These are phyloP conservation scores for Diaporthe destruens DNA, from an alignment of 2,329 filamentous ascomycete genomes.

Conservation along the genomic window DNA sequence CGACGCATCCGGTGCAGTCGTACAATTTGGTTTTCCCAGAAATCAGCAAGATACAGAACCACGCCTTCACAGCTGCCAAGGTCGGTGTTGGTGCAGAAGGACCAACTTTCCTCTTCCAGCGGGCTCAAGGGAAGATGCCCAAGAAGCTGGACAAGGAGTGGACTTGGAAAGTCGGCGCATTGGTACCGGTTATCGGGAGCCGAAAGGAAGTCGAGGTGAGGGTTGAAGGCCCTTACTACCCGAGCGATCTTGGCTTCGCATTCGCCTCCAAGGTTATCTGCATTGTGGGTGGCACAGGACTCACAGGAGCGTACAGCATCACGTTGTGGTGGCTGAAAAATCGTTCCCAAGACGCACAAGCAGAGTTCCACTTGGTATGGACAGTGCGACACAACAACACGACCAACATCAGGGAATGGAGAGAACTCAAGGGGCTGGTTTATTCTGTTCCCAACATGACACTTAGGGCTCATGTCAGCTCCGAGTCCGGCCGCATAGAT, in stretches of 20 bases:
- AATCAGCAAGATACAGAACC: constrained; percentile 40
- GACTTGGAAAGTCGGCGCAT: constrained; percentile 9
- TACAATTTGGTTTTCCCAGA: constrained; percentile 38
- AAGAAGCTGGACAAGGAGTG: constrained; percentile 39
- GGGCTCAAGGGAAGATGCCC: constrained; percentile 26
- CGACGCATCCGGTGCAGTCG: constrained; percentile 24
- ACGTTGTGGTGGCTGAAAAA: constrained; percentile 29
- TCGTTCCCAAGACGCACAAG: background rate
- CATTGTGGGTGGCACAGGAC: constrained; percentile 28
- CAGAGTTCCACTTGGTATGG: constrained; percentile 26
- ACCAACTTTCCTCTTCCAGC: constrained; percentile 37
- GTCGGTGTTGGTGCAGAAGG: background rate
- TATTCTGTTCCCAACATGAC: constrained; percentile 10
- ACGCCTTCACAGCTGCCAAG: constrained; percentile 42
- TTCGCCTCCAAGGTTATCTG: constrained; percentile 23
- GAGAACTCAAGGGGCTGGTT: background rate
- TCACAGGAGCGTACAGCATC: constrained; percentile 31
- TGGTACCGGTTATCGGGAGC: background rate
- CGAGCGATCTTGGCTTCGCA: constrained; percentile 14
- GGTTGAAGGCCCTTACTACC: constrained; percentile 35
- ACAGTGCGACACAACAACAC: constrained; percentile 19
- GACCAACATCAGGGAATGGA: constrained; percentile 14
- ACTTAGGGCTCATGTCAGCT: constrained; percentile 30
- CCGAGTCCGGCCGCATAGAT: constrained; percentile 32
- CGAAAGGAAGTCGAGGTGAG: constrained; percentile 12